Percentiles rank a stretch among this genome's conserved stretches.
phyloP scores from a whole-genome alignment of 345 rosid genomes.

The Adansonia digitata region DNA sequence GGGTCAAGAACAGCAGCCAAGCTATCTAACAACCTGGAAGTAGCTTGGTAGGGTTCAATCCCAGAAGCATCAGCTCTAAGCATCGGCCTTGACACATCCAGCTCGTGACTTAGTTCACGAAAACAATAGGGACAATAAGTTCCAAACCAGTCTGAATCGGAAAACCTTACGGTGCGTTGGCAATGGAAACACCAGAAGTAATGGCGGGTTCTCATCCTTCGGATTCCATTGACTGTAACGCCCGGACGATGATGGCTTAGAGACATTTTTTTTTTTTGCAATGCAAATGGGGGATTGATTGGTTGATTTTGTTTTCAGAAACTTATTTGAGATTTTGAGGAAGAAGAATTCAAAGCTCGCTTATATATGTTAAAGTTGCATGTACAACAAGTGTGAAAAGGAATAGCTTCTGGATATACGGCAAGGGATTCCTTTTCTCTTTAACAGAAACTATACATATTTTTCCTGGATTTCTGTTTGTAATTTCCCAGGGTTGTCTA shows the following conservation, averaged over 20 bases:
- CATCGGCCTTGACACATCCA: conserved; percentile 41
- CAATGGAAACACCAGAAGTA: conserved; percentile 67
- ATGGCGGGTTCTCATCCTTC: conserved; percentile 61
- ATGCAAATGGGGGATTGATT: background rate
- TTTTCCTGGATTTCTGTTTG: background rate
- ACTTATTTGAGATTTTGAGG: background rate
- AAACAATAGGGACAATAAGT: conserved; percentile 54
- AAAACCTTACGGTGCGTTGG: conserved; percentile 42
- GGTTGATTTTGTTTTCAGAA: background rate
- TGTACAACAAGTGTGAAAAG: conserved; percentile 11
- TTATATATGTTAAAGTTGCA: conserved; percentile 5
- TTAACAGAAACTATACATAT: background rate
- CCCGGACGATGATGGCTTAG: conserved; percentile 38
- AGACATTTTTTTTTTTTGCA: conserved; percentile 2
- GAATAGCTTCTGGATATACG: conserved; percentile 29
- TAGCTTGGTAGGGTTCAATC: background rate
- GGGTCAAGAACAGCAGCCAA: conserved; percentile 24
- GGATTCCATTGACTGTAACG: conserved; percentile 43
- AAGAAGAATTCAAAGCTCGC: background rate
- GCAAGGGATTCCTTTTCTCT: conserved; percentile 25
- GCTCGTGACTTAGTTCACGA: conserved; percentile 38
- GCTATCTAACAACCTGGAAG: conserved; percentile 18
- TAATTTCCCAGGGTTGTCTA: background rate
- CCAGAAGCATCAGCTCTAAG: conserved; percentile 15
- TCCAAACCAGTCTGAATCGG: conserved; percentile 29